A percentile compares a stretch with the other conserved stretches of the same genome.
Evolutionary conservation across 2,329 filamentous ascomycete species (phyloP).

Genomic region (Colletotrichum phormii): DNA sequence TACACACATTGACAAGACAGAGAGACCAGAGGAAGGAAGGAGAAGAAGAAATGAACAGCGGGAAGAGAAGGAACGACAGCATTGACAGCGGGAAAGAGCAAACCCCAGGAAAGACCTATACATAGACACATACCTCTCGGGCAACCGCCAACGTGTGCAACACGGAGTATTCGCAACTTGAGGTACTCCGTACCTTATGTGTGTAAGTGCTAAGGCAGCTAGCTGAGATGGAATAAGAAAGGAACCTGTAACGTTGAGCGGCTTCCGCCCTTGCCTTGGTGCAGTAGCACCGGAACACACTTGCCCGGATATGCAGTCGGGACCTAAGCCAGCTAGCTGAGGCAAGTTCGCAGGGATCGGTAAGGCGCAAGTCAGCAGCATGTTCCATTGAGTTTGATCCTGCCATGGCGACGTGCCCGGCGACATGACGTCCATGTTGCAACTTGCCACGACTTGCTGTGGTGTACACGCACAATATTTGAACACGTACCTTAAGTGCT

Average conservation of each 20-base stretch:
- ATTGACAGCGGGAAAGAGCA: not conserved
- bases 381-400: not conserved
- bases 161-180: not conserved
- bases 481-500: not conserved
- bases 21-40: not conserved
- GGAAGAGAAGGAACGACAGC: not conserved
- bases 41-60: not conserved
- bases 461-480: not conserved
- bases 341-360: not conserved
- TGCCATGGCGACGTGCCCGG: too few species aligned
- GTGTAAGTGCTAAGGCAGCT: not conserved
- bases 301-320: slow-evolving; percentile 1
- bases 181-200: not conserved
- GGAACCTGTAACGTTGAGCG: slow-evolving; percentile 9
- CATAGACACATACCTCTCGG: too few species aligned
- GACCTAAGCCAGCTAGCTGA: slow-evolving; percentile 1
- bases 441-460: not conserved
- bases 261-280: not conserved
- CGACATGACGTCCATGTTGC: not conserved
- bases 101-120: too few species aligned
- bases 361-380: not conserved
- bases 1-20: not conserved
- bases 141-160: too few species aligned
- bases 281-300: not conserved
- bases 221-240: slow-evolving; percentile 13